These are phyloP conservation scores for Aphanomyces cochlioides DNA, from an alignment of 352 stramenopile genomes.

Conservation along the genomic window DNA sequence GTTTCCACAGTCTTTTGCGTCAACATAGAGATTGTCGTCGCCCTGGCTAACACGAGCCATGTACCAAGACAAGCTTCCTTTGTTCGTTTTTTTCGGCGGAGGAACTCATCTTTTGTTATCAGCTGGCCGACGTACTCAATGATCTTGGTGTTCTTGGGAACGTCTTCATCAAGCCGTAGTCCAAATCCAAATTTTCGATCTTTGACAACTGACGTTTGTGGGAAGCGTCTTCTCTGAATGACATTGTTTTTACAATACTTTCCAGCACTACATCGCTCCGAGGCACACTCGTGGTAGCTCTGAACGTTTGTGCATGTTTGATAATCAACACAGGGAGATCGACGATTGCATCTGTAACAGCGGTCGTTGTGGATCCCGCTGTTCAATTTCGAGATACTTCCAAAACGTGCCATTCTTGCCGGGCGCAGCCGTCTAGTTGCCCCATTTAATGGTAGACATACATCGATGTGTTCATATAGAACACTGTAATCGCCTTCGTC, in stretches of 20 bases:
- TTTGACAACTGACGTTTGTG: neutral
- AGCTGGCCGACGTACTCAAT: neutral
- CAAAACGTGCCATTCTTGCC: too few relatives aligned
- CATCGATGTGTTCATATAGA: too few relatives aligned
- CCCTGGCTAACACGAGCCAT: neutral
- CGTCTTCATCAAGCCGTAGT: neutral
- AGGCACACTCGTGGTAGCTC: neutral
- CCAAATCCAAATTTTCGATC: neutral
- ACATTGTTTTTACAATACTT: constrained; percentile 1
- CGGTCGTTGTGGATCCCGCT: too few relatives aligned
- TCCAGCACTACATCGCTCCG: neutral
- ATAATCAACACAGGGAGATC: too few relatives aligned
- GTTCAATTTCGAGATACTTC: too few relatives aligned
- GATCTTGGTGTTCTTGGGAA: neutral
- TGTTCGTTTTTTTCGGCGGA: neutral
- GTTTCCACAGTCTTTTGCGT: neutral
- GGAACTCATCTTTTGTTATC: neutral
- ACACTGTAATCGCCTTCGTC: too few relatives aligned
- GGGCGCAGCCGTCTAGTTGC: too few relatives aligned
- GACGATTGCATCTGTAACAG: too few relatives aligned
- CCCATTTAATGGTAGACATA: too few relatives aligned
- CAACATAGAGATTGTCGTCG: neutral
- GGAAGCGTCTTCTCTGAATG: neutral
- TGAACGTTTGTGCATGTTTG: too few relatives aligned
- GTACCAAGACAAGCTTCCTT: neutral